Evolutionary conservation across 306 rosid species (phyloP).

Genomic region (Dalbergia oliveri): DNA sequence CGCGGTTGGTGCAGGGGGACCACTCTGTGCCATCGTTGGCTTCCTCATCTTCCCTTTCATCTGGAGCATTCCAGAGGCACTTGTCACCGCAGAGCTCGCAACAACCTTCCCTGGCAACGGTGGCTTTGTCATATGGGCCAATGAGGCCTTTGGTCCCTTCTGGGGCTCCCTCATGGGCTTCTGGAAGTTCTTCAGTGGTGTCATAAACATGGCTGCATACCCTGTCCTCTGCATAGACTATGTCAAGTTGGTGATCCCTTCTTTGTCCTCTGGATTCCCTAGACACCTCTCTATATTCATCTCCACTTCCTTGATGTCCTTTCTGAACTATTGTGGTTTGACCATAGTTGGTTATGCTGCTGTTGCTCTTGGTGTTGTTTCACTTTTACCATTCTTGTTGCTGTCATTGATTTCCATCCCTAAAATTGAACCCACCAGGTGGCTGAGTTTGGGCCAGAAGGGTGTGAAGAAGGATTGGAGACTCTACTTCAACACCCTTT

Average conservation of each 20-base stretch:
- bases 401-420: slow-evolving; percentile 59
- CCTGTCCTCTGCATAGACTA: slow-evolving; percentile 36
- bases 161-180: neutral
- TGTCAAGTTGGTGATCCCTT: slow-evolving; percentile 51
- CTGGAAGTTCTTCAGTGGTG: neutral
- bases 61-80: neutral
- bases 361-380: slow-evolving; percentile 47
- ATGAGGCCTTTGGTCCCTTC: neutral
- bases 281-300: slow-evolving; percentile 34
- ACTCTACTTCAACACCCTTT: slow-evolving; percentile 62
- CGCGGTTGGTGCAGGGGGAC: neutral
- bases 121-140: neutral
- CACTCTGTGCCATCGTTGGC: neutral
- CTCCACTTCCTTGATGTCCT: slow-evolving; percentile 51
- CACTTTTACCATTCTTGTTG: slow-evolving; percentile 54
- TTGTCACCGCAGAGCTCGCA: neutral
- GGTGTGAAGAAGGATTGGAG: slow-evolving; percentile 62
- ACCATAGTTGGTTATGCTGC: slow-evolving; percentile 56
- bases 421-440: slow-evolving; percentile 55
- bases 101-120: neutral
- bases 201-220: neutral
- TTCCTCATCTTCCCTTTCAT: neutral
- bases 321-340: slow-evolving; percentile 57
- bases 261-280: slow-evolving; percentile 49
- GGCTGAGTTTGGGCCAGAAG: slow-evolving; percentile 60